A percentile compares a stretch with the other conserved stretches of the same genome.
These are phyloP conservation scores for Galerina sulciceps DNA, from an alignment of 768 basidiomycete species.

Conservation along the genomic window DNA sequence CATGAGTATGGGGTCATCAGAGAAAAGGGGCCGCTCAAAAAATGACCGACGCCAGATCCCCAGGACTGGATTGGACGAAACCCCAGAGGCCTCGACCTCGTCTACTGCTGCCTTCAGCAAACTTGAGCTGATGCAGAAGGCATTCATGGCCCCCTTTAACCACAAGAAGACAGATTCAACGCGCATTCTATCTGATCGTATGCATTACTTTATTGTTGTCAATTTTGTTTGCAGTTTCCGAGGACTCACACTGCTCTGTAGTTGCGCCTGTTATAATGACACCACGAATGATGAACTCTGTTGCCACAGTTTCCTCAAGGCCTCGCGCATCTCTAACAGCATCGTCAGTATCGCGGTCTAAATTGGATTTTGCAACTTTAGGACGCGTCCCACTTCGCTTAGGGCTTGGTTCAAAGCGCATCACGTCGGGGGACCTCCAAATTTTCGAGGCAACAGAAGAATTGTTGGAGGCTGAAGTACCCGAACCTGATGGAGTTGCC, in stretches of 20 bases:
- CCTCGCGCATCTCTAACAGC: slow-evolving; percentile 37
- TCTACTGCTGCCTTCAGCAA: slow-evolving; percentile 43
- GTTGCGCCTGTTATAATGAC: slow-evolving; percentile 93
- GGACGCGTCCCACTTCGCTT: slow-evolving; percentile 79
- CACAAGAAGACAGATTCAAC: slow-evolving; percentile 72
- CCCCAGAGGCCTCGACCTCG: slow-evolving; percentile 31
- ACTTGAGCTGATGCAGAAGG: slow-evolving; percentile 69
- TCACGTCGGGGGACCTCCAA: slow-evolving; percentile 84
- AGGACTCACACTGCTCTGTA: slow-evolving; percentile 25
- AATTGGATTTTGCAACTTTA: slow-evolving; percentile 75
- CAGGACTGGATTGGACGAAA: slow-evolving; percentile 43
- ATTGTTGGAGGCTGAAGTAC: slow-evolving; percentile 70
- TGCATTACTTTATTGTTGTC: slow-evolving; percentile 26
- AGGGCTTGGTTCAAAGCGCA: slow-evolving; percentile 63
- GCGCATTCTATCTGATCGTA: slow-evolving; percentile 77
- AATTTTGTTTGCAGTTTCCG: slow-evolving; percentile 1
- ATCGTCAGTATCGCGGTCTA: slow-evolving; percentile 39
- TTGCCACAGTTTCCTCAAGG: slow-evolving; percentile 68
- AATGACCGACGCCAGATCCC: slow-evolving; percentile 41
- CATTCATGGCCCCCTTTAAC: slow-evolving; percentile 73
- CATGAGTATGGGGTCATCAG: slow-evolving; percentile 40
- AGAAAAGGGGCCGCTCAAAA: slow-evolving; percentile 34
- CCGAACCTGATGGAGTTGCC: slow-evolving; percentile 73
- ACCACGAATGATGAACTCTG: slow-evolving; percentile 76
- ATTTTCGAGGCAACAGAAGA: slow-evolving; percentile 84